Percentiles rank a stretch among this genome's conserved stretches.
phyloP scores from a whole-genome alignment of 306 rosid genomes.

The Quercus suber region DNA sequence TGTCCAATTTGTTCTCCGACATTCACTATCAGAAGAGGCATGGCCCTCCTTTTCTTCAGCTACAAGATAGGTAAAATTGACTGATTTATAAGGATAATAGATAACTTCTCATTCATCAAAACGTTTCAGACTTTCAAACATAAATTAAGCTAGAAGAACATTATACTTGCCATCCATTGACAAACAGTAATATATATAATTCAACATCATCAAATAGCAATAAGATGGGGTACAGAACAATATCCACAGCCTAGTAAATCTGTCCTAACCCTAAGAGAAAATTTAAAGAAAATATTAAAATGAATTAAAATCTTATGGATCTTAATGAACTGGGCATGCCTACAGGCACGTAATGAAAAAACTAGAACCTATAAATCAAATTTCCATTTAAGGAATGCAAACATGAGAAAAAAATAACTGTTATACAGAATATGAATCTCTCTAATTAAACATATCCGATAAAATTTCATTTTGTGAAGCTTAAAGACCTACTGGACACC shows the following conservation, averaged over 20 bases:
- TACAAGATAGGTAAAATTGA: slow-evolving; percentile 9
- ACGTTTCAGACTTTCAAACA: background rate
- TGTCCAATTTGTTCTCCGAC: slow-evolving; percentile 5
- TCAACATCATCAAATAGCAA: background rate
- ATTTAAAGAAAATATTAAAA: background rate
- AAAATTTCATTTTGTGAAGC: background rate
- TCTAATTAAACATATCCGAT: background rate
- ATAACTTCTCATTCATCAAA: slow-evolving; percentile 11
- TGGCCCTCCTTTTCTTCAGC: slow-evolving; percentile 31
- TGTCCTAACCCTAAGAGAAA: background rate
- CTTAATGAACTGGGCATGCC: background rate
- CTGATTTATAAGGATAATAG: background rate
- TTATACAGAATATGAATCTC: background rate
- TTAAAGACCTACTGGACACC: background rate
- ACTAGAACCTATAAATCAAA: background rate
- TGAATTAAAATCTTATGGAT: background rate
- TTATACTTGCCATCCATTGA: background rate
- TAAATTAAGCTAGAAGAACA: background rate
- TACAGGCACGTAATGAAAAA: slow-evolving; percentile 5
- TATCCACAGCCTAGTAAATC: background rate
- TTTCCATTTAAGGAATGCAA: background rate
- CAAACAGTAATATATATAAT: background rate
- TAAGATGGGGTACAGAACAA: background rate
- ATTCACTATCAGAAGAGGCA: slow-evolving; percentile 13
- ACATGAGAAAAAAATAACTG: background rate